phyloP scores from a whole-genome alignment of 2,329 filamentous ascomycete species.

The Paecilomyces formosus region DNA sequence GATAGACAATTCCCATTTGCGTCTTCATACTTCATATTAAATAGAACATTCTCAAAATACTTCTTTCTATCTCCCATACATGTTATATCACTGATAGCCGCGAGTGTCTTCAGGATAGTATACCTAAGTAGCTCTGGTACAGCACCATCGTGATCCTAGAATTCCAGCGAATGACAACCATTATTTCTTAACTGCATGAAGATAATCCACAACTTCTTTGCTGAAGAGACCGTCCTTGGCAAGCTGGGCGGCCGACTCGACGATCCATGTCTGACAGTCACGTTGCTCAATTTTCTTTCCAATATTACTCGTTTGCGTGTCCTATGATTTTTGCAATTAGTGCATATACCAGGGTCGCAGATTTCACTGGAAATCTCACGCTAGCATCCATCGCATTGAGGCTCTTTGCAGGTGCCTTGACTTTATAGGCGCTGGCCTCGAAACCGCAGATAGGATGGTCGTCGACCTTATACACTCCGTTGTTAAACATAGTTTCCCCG shows the following conservation, averaged over 20 bases:
- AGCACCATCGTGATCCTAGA: neutral
- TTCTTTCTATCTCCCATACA: neutral
- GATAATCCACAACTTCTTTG: conserved; percentile 14
- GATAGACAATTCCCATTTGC: no score
- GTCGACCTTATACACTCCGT: conserved; percentile 3
- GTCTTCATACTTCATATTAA: no score
- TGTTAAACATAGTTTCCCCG: conserved; percentile 19
- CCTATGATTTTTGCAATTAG: neutral
- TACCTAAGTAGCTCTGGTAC: neutral
- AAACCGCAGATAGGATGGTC: conserved; percentile 17
- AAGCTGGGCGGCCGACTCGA: conserved; percentile 25
- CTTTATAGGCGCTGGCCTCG: conserved; percentile 14
- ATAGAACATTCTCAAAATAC: no score
- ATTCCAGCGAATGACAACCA: neutral
- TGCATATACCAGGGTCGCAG: neutral
- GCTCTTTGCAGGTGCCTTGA: neutral
- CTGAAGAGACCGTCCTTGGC: conserved; percentile 19
- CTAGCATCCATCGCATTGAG: conserved; percentile 9
- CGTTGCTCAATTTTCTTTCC: conserved; percentile 17
- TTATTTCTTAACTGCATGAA: conserved; percentile 17
- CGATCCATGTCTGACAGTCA: conserved; percentile 31
- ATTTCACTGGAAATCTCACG: conserved; percentile 3
- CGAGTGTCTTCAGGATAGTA: neutral
- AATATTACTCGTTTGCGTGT: neutral
- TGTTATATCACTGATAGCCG: neutral